These are phyloP conservation scores for Sclerotinia glacialis DNA, from an alignment of 2,329 filamentous ascomycete species.

Conservation along the genomic window DNA sequence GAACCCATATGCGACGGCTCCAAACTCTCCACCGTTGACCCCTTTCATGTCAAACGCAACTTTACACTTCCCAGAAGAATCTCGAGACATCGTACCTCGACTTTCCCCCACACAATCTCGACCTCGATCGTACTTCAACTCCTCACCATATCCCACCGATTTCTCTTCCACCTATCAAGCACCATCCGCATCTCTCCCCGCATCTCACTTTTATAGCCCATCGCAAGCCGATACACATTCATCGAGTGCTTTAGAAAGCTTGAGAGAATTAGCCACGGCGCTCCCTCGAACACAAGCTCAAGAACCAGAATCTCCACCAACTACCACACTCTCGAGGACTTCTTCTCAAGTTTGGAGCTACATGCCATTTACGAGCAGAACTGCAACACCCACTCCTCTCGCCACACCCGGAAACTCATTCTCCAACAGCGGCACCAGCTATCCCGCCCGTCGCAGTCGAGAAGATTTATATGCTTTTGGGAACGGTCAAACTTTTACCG, in stretches of 20 bases:
- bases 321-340: constrained; percentile 30
- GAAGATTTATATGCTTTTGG: constrained; percentile 33
- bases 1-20: constrained; percentile 30
- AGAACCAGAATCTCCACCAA: constrained; percentile 21
- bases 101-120: constrained; percentile 60
- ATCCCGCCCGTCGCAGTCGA: constrained; percentile 27
- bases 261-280: constrained; percentile 35
- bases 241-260: constrained; percentile 33
- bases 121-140: constrained; percentile 55
- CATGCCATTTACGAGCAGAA: constrained; percentile 35
- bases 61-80: constrained; percentile 43
- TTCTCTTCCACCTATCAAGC: constrained; percentile 38
- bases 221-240: constrained; percentile 23
- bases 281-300: constrained; percentile 27
- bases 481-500: constrained; percentile 39
- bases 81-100: constrained; percentile 62
- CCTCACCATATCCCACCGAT: constrained; percentile 38
- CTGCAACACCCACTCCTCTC: constrained; percentile 30
- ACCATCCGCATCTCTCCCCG: constrained; percentile 42
- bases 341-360: constrained; percentile 36
- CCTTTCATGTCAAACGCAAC: constrained; percentile 44
- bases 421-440: constrained; percentile 25
- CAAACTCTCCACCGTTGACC: constrained; percentile 39
- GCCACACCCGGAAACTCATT: constrained; percentile 34
- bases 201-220: constrained; percentile 16